Evolutionary conservation across 805 yeast genomes (phyloP).

Genomic region (Pichia ethanolica): DNA sequence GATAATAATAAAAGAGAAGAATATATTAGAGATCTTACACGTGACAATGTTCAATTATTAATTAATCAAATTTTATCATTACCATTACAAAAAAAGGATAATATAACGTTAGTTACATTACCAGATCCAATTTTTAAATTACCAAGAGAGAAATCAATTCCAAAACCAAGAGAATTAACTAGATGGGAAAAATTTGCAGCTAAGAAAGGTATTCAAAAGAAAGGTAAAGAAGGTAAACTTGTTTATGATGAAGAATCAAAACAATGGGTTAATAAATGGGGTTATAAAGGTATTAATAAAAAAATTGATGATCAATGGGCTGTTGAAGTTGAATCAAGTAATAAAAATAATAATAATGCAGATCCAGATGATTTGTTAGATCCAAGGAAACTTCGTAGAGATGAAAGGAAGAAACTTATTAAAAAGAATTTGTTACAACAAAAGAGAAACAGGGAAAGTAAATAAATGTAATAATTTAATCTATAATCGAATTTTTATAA

Average conservation of each 20-base stretch:
- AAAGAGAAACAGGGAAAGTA: constrained; percentile 50
- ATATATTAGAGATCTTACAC: constrained; percentile 55
- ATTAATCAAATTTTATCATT: constrained; percentile 85
- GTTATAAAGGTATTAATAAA: constrained; percentile 90
- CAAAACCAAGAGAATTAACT: constrained; percentile 86
- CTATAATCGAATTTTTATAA: too few species aligned
- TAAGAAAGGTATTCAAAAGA: constrained; percentile 88
- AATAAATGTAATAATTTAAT: too few species aligned
- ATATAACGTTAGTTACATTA: constrained; percentile 73
- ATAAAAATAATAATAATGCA: constrained; percentile 21
- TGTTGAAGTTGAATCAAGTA: constrained; percentile 56
- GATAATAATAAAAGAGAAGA: constrained; percentile 53
- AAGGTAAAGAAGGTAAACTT: constrained; percentile 82
- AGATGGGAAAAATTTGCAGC: constrained; percentile 97
- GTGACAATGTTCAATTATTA: constrained; percentile 89
- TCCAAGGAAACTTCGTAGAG: constrained; percentile 77
- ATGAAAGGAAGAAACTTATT: constrained; percentile 75
- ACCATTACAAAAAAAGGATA: constrained; percentile 76
- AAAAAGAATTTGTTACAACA: constrained; percentile 83
- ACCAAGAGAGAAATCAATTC: constrained; percentile 94
- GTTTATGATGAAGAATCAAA: constrained; percentile 83
- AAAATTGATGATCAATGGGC: constrained; percentile 86
- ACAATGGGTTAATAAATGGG: constrained; percentile 99
- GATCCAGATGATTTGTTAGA: constrained; percentile 57
- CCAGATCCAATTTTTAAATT: constrained; percentile 77